Conservation (phyloP, 345 rosid genomes). For the Pseudoturritis turrita region DNA sequence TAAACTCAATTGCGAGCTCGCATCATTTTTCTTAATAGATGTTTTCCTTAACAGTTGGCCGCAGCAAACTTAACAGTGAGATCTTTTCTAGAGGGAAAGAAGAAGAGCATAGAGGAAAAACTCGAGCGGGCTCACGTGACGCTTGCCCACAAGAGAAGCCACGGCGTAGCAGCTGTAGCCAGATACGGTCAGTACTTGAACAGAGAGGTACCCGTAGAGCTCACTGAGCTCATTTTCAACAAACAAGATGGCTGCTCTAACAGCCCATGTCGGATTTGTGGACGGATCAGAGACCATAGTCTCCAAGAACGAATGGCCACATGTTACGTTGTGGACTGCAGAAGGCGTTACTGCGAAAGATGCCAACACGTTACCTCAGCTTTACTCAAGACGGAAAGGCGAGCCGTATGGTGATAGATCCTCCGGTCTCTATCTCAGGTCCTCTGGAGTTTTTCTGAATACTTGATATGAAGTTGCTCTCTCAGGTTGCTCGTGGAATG, state of each 20-base stretch:
- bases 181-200: conserved; percentile 48
- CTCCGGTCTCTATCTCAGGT: conserved; percentile 61
- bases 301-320: conserved; percentile 84
- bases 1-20: not conserved
- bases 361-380: conserved; percentile 62
- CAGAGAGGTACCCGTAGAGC: conserved; percentile 57
- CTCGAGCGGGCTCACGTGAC: too few relatives aligned
- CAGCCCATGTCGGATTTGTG: conserved; percentile 56
- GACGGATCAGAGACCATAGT: conserved; percentile 56
- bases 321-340: conserved; percentile 81
- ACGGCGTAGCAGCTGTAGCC: conserved; percentile 79
- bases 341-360: conserved; percentile 69
- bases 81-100: too few relatives aligned
- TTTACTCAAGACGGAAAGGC: conserved; percentile 71
- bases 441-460: conserved; percentile 57
- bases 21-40: not conserved
- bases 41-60: too few relatives aligned
- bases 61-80: too few relatives aligned
- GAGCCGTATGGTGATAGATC: conserved; percentile 53
- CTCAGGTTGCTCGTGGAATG: conserved; percentile 7
- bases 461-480: not conserved
- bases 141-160: conserved; percentile 92
- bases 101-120: too few relatives aligned
- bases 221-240: conserved; percentile 64
- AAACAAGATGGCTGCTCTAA: conserved; percentile 75